A percentile compares a stretch with the other conserved stretches of the same genome.
Evolutionary conservation across 495 filamentous ascomycete species (phyloP).

Genomic region (Penicillium malachiteum): DNA sequence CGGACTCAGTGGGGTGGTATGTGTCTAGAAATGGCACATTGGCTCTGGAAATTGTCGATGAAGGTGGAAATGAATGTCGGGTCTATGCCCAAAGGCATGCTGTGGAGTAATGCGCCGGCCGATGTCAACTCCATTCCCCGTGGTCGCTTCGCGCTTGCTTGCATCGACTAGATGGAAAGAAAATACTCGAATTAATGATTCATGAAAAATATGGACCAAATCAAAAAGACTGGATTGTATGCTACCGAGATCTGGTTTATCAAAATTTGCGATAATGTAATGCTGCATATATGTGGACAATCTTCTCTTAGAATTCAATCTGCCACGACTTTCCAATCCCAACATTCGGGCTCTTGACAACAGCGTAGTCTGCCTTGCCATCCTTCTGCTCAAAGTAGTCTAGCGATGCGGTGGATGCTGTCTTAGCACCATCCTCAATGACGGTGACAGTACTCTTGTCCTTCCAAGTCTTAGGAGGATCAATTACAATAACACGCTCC

Average conservation of each 20-base stretch:
- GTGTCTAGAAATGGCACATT: constrained; percentile 5
- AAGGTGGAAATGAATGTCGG: neutral
- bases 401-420: constrained; percentile 52
- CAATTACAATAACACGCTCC: constrained; percentile 79
- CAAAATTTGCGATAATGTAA: constrained; percentile 8
- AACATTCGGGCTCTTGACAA: constrained; percentile 76
- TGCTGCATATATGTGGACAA: constrained; percentile 14
- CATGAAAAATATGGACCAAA: neutral
- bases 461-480: constrained; percentile 71
- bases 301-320: constrained; percentile 57
- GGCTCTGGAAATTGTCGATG: constrained; percentile 3
- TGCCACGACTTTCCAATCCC: constrained; percentile 79
- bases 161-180: no score
- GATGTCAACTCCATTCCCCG: no score
- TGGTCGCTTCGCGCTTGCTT: no score
- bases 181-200: neutral
- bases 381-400: constrained; percentile 58
- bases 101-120: neutral
- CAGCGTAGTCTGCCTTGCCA: constrained; percentile 71
- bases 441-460: constrained; percentile 65
- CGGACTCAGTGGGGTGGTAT: constrained; percentile 10
- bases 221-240: neutral
- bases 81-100: constrained; percentile 8
- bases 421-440: constrained; percentile 64
- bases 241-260: neutral